These are phyloP conservation scores for Aspergillus avenaceus DNA, from an alignment of 495 filamentous ascomycete genomes.

Conservation along the genomic window DNA sequence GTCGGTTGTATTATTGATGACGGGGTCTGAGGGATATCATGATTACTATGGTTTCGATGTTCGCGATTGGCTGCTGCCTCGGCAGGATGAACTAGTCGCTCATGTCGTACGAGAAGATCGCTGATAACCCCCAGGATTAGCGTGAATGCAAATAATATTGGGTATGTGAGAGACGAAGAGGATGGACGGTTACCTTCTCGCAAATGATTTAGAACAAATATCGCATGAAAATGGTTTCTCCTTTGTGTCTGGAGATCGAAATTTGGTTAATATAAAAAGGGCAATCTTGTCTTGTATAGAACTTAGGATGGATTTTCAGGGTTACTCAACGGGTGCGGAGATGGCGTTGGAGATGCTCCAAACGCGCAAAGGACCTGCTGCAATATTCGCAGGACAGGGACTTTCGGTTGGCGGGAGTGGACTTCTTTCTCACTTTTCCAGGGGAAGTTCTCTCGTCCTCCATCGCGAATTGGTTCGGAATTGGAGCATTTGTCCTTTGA, in stretches of 20 bases:
- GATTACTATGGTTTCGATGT: conserved; percentile 31
- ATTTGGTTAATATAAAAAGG: too few species aligned
- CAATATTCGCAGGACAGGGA: conserved; percentile 49
- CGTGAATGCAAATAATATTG: too few species aligned
- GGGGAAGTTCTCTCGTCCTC: conserved; percentile 40
- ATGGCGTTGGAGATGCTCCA: conserved; percentile 53
- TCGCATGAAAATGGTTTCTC: conserved; percentile 55
- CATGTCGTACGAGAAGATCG: conserved; percentile 68
- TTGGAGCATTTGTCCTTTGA: conserved; percentile 20
- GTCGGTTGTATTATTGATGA: conserved; percentile 35
- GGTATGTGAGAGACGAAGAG: conserved; percentile 2
- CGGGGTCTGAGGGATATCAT: conserved; percentile 35
- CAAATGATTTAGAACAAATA: conserved; percentile 48
- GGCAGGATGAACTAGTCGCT: conserved; percentile 68
- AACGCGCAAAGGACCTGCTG: conserved; percentile 45
- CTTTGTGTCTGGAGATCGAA: conserved; percentile 42
- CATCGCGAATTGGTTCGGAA: conserved; percentile 31
- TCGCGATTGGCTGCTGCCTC: conserved; percentile 47
- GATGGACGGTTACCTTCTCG: conserved; percentile 36
- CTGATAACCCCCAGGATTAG: conserved; percentile 36
- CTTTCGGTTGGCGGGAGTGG: conserved; percentile 37
- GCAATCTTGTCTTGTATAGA: too few species aligned
- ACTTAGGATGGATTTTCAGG: conserved; percentile 20
- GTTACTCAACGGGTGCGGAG: conserved; percentile 52
- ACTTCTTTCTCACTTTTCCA: conserved; percentile 43